Evolutionary conservation across 2,329 filamentous ascomycete genomes (phyloP), one percentile per base, ranked within the genome.

Genomic region (Fusarium sterilihyphosum): DNA sequence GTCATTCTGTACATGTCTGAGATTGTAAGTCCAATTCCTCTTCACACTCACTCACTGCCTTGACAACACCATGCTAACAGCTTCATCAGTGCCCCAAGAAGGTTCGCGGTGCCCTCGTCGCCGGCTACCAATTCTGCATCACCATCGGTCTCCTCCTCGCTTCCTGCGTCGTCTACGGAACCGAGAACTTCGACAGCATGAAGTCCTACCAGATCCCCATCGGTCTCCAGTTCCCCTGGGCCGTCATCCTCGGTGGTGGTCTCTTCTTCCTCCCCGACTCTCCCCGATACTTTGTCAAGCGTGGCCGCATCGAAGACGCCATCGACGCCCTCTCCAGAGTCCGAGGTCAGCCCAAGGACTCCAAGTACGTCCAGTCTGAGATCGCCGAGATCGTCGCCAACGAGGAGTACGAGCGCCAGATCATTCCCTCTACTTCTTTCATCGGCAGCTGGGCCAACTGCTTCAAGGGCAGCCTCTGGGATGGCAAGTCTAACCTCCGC

Each of bases 381-480:
- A 62, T 74, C 22, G 73, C 73, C 37, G 73, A 74, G 73, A 74
- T 98, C 75, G 88, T 96, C 68, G 94, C 94, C 86, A 97, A 97
- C 87, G 90, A 96, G 84, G 93, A 94, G 84, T 95, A 96, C 81
- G 95, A 97, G 87, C 87, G 73, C 40, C 62, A 73, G 50, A 70
- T 74, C 61, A 75, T 75, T 5, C 73, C 73, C 5, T 41, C 40
- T 22, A 41, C 40, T 6, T 10, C 40, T 6, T 41, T 41, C 13
- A 6, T 41, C 53, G 72, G 73, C 24, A 67, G 61, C 67, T 74
- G 72, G 73, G 73, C 69, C 65, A 66, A 75, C 65, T 74, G 73
- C 73, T 74, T 74, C 73, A 74, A 70, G 73, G 73, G 73, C 18
- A 67, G 61, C 61, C 92, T 74, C 46, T 75, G 65, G 65, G 65